Conservation (phyloP, 495 filamentous ascomycete species). For the Trichoderma orchidacearum region DNA sequence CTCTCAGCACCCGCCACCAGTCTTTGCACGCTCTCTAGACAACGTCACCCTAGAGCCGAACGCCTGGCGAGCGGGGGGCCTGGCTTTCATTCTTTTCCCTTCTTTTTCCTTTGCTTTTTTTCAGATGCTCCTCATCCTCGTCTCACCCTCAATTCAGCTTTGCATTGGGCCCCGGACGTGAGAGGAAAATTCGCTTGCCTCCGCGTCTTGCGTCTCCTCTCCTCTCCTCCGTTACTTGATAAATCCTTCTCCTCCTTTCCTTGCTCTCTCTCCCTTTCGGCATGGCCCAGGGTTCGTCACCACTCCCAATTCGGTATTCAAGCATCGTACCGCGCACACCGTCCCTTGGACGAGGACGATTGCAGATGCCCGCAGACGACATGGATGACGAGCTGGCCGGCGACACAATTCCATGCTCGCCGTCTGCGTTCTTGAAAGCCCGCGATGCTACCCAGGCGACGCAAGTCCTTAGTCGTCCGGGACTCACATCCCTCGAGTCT, state of each 20-base stretch:
- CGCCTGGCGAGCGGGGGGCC: not conserved
- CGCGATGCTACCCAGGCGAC: slow-evolving; percentile 48
- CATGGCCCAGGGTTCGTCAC: slow-evolving; percentile 1
- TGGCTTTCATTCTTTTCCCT: not conserved
- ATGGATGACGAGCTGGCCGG: slow-evolving; percentile 17
- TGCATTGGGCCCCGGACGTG: not conserved
- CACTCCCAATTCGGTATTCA: not conserved
- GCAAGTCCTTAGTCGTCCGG: slow-evolving; percentile 31
- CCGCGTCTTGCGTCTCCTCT: not conserved
- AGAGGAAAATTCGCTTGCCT: not conserved
- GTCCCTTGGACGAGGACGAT: not conserved
- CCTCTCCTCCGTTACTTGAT: too few species aligned
- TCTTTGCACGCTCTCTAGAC: not conserved
- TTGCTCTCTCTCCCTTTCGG: not conserved
- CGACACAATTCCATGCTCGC: slow-evolving; percentile 18
- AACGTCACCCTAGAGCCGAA: not conserved
- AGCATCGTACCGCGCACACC: not conserved
- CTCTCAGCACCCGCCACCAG: too few species aligned
- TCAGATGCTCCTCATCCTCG: not conserved
- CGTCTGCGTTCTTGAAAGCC: slow-evolving; percentile 4
- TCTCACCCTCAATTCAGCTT: not conserved
- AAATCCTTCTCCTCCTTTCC: not conserved
- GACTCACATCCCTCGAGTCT: slow-evolving; percentile 5
- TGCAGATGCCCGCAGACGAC: not conserved
- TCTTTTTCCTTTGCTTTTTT: not conserved